Percentiles rank a stretch among this genome's conserved stretches.
These are phyloP conservation scores for Diaporthe destruens DNA, from an alignment of 2,329 filamentous ascomycete species.

Conservation along the genomic window DNA sequence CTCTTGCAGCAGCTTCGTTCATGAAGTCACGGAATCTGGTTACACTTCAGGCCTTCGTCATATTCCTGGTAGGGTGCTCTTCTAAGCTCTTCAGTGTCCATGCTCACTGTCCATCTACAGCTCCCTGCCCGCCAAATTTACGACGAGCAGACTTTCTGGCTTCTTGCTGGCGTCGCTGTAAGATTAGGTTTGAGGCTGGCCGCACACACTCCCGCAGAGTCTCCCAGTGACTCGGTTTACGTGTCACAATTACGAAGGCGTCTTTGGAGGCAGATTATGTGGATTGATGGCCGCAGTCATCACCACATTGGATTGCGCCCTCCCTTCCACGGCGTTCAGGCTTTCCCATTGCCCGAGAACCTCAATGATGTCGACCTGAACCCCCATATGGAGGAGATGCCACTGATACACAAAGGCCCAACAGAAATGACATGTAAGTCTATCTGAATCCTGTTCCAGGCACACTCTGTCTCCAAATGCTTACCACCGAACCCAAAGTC, in stretches of 20 bases:
- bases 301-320: slow-evolving; percentile 46
- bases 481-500: slow-evolving; percentile 42
- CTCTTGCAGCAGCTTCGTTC: slow-evolving; percentile 40
- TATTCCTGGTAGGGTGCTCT: slow-evolving; percentile 35
- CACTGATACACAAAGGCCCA: slow-evolving; percentile 51
- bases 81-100: not conserved
- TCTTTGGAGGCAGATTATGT: slow-evolving; percentile 46
- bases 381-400: slow-evolving; percentile 49
- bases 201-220: slow-evolving; percentile 12
- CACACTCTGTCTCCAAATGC: not conserved
- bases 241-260: slow-evolving; percentile 54
- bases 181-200: slow-evolving; percentile 38
- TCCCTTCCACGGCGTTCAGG: slow-evolving; percentile 45
- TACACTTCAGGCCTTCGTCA: slow-evolving; percentile 40
- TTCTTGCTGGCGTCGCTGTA: slow-evolving; percentile 41
- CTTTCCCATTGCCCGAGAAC: slow-evolving; percentile 40
- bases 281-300: slow-evolving; percentile 41
- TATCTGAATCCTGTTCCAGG: not conserved
- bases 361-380: slow-evolving; percentile 47
- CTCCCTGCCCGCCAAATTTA: slow-evolving; percentile 40
- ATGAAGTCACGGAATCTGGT: slow-evolving; percentile 40
- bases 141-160: slow-evolving; percentile 41
- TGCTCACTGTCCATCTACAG: slow-evolving; percentile 28
- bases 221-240: slow-evolving; percentile 38
- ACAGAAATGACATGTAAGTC: slow-evolving; percentile 54